Evolutionary conservation across 148 eudicot genomes (phyloP), one percentile per base, ranked within the genome.

Genomic region (Rhododendron ferrugineum): DNA sequence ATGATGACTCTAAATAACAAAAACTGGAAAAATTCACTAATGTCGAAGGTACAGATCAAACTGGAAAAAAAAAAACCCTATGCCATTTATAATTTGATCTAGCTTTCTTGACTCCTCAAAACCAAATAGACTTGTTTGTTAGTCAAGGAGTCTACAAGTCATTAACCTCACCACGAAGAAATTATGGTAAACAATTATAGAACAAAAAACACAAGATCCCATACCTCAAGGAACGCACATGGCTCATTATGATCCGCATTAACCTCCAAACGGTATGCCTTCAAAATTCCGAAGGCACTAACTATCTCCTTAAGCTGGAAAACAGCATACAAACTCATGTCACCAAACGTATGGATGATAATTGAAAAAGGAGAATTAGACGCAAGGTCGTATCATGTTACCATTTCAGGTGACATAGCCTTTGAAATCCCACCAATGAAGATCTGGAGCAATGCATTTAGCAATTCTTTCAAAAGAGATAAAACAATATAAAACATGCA

Each of bases 141-240:
- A 28, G 14, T 18, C n/a, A 8, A 56, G 20, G 46, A 46, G 30
- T 28, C 40, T 46, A 15, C 44, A 32, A 34, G 37, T 11, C 9
- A 14, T 73, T 73, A 73, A 36, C 22, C 44, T 68, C 58, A 16
- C n/a, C 32, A 5, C 3, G 0, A n/a, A 64, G 34, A 15, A n/a
- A 26, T 1, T 26, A n/a, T 15, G 22, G 13, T 2, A 54, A 86
- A 26, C 81, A 56, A 75, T 73, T 58, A 22, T 75, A 80, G 23
- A 32, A 47, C n/a, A 44, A 73, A n/a, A 58, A 58, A 58, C 13
- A 62, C 30, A 26, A 50, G 40, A 68, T 64, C 44, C 78, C 46
- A 60, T 96, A 96, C 99, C 99, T 96, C 99, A 81, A 95, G 87
- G 88, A 93, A 96, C 81, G 94, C 98, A 89, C 88, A 91, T 58